These are phyloP conservation scores for Polyporus arcularius DNA, from an alignment of 768 basidiomycete species.

Conservation along the genomic window DNA sequence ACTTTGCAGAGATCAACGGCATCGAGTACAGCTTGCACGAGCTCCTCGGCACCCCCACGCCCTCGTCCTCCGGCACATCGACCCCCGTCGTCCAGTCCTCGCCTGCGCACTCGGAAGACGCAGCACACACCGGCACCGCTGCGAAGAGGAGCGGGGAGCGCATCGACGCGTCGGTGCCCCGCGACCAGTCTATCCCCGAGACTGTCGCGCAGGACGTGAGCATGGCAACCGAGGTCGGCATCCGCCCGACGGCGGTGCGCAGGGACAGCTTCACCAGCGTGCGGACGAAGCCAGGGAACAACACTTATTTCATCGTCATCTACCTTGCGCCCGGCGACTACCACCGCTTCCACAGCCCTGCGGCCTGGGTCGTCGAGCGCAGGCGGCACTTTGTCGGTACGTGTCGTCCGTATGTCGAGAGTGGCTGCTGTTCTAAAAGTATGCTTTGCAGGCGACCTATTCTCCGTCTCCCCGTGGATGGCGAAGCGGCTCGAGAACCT, in stretches of 20 bases:
- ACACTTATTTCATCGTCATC: conserved; percentile 90
- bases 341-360: conserved; percentile 95
- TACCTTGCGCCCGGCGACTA: conserved; percentile 99
- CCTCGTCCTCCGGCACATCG: conserved; percentile 45
- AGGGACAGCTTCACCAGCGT: conserved; percentile 44
- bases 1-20: conserved; percentile 96
- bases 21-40: conserved; percentile 94
- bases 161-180: conserved; percentile 75
- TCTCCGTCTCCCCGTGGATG: conserved; percentile 96
- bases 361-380: conserved; percentile 97
- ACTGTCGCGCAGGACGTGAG: conserved; percentile 65
- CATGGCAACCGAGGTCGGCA: conserved; percentile 75
- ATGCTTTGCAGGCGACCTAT: conserved; percentile 75
- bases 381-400: conserved; percentile 89
- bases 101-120: conserved; percentile 18
- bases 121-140: conserved; percentile 19
- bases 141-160: conserved; percentile 65
- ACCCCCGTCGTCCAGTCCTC: conserved; percentile 28
- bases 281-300: conserved; percentile 70
- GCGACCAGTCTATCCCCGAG: conserved; percentile 54
- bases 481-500: conserved; percentile 88
- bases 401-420: conserved; percentile 23
- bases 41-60: conserved; percentile 63
- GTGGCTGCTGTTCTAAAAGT: no score
- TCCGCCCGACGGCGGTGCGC: conserved; percentile 41